Evolutionary conservation across 495 filamentous ascomycete genomes (phyloP).

Genomic region (Aspergillus wentii): DNA sequence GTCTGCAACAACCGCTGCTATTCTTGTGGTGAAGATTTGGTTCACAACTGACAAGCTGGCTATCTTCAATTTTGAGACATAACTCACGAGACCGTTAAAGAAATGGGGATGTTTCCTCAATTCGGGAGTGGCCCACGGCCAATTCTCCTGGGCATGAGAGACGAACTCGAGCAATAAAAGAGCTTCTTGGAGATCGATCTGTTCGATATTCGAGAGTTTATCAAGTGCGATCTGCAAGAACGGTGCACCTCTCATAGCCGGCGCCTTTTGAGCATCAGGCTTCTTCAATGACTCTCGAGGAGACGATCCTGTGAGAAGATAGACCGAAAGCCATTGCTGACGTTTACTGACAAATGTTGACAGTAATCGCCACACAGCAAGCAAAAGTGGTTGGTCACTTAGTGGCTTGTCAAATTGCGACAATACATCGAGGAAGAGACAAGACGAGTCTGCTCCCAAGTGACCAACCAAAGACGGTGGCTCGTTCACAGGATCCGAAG

Average conservation of each 20-base stretch:
- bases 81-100: slow-evolving; percentile 60
- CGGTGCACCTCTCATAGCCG: slow-evolving; percentile 47
- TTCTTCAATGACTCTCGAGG: slow-evolving; percentile 67
- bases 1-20: slow-evolving; percentile 78
- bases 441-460: slow-evolving; percentile 73
- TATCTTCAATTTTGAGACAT: slow-evolving; percentile 57
- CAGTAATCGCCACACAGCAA: slow-evolving; percentile 77
- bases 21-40: slow-evolving; percentile 56
- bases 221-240: slow-evolving; percentile 74
- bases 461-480: slow-evolving; percentile 88
- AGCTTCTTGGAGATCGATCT: slow-evolving; percentile 54
- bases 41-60: slow-evolving; percentile 36
- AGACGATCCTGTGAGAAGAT: slow-evolving; percentile 81
- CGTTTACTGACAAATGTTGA: slow-evolving; percentile 83
- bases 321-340: slow-evolving; percentile 93
- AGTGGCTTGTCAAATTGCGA: slow-evolving; percentile 76
- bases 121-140: slow-evolving; percentile 83
- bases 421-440: slow-evolving; percentile 75
- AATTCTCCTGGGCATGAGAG: slow-evolving; percentile 77
- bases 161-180: slow-evolving; percentile 82
- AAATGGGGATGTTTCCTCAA: slow-evolving; percentile 70
- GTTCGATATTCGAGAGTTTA: slow-evolving; percentile 61
- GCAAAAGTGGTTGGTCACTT: slow-evolving; percentile 51
- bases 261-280: slow-evolving; percentile 29
- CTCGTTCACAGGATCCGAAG: slow-evolving; percentile 54